Evolutionary conservation across 257 asterid species (phyloP), one percentile per base, ranked within the genome.

Genomic region (Nyctanthes arbortristis): DNA sequence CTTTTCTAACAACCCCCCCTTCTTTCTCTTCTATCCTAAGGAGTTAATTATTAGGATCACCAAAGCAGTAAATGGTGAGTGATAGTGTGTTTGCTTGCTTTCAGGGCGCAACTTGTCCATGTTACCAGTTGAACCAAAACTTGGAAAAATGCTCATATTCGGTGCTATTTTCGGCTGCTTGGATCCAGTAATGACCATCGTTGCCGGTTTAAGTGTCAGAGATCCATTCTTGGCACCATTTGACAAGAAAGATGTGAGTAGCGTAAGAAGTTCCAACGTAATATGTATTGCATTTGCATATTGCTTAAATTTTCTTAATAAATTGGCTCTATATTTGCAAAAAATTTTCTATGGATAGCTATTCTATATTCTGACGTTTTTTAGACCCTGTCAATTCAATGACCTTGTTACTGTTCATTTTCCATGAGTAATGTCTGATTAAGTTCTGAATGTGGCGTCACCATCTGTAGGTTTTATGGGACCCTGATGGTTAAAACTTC

Each of bases 101-200:
- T 72, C 84, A 93, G 98, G 98, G 11, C 87, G 71, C 70, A 81
- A 88, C 75, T 78, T 93, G 75, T 88, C 97, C 32, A 77, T 85
- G 89, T 93, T 93, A 80, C 98, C 98, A 56, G 97, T 93, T 79
- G 98, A 93, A 73, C 98, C 98, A 2, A 93, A 93, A 82, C 93
- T 93, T 57, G 98, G 98, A 56, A 93, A 93, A 83, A 93, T 93
- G 98, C 91, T 93, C 58, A 82, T 90, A 62, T 82, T 63, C 37
- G 96, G 97, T 52, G 85, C 86, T 56, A 82, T 87, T 65, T 89
- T 91, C 80, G 83, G 84, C 81, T 91, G 97, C 84, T 77, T 91
- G 69, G 93, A 82, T 81, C 97, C 97, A 73, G 65, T 89, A 47
- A 80, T 91, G 91, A 91, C 96, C 55, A 89, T 91, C 73, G 98